Evolutionary conservation across 169 alveolate genomes (phyloP), one percentile per base, ranked within the genome.

Genomic region (Eimeria necatrix): DNA sequence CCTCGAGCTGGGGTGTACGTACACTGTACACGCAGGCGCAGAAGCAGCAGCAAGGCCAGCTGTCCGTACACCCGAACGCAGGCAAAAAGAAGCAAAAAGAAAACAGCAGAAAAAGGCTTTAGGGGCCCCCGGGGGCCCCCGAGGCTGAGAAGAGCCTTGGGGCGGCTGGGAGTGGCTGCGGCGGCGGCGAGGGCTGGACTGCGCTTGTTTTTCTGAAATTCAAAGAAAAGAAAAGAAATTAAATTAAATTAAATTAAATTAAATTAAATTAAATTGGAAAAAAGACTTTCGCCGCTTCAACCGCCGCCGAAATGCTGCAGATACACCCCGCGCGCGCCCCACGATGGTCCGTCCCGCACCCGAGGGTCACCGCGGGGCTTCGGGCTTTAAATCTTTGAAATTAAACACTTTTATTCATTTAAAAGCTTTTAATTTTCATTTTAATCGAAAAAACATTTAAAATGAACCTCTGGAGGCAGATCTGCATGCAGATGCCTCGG

Each of bases 311-410:
- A 61, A 24, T 18, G 73, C 73, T 61, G 73, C 73, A 61, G 73
- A 61, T 61, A 61, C 73, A 61, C 24, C 73, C 73, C 73, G 73
- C 32, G 32, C 73, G 6, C 73, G n/a, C 73, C 73, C 73, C 73
- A 7, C 73, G 24, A 12, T 12, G 73, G n/a, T 20, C 32, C 73
- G 73, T 24, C 73, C 6, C 73, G 73, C 73, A 61, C 73, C 73
- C 73, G 24, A 24, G n/a, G 24, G n/a, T 61, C 73, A 20, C n/a
- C 73, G 12, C 73, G 73, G 73, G 73, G 73, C 73, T 61, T 61
- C 73, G 12, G 4, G 4, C 6, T 7, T 61, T 18, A 61, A 61
- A 18, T 7, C 32, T 18, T 61, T 4, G n/a, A 61, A 61, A 61
- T 4, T 4, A 61, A 61, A 61, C 22, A 61, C 12, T n/a, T n/a